Conservation (phyloP, 2,329 filamentous ascomycete genomes). For the Ophiosphaerella korrae region DNA sequence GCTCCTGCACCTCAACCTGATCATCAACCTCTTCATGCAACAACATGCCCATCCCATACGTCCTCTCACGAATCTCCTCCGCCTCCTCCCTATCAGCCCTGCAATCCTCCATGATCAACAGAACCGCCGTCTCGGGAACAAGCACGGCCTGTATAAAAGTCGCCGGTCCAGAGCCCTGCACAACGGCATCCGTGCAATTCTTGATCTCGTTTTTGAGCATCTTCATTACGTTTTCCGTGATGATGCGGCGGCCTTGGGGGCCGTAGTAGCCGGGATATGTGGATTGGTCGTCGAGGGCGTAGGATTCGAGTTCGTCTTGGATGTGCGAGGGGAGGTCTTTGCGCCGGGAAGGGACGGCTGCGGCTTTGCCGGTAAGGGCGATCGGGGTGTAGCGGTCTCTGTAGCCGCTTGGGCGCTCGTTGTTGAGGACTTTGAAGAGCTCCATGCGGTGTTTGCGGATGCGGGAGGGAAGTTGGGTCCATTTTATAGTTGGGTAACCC, state of each 20-base stretch:
- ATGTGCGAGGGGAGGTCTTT: conserved; percentile 52
- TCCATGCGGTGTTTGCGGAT: conserved; percentile 61
- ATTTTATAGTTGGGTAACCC: conserved; percentile 74
- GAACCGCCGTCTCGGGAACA: conserved; percentile 70
- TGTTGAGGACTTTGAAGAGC: conserved; percentile 65
- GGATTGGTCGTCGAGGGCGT: conserved; percentile 23
- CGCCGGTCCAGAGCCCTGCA: conserved; percentile 36
- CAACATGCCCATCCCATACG: conserved; percentile 69
- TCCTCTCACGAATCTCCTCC: conserved; percentile 66
- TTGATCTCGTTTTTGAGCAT: conserved; percentile 35
- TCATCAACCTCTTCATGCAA: conserved; percentile 70
- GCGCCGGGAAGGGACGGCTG: conserved; percentile 33
- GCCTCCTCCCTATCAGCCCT: conserved; percentile 51
- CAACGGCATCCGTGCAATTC: conserved; percentile 32
- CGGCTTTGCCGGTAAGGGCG: conserved; percentile 33
- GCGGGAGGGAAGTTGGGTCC: conserved; percentile 65
- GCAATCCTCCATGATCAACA: conserved; percentile 64
- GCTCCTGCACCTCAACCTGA: conserved; percentile 36
- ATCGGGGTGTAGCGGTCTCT: conserved; percentile 26
- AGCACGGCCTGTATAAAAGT: conserved; percentile 57
- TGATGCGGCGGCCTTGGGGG: conserved; percentile 69
- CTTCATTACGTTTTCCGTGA: conserved; percentile 59
- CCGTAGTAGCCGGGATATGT: conserved; percentile 76
- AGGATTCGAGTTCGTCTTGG: conserved; percentile 35
- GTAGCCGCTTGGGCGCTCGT: conserved; percentile 30